Base-by-base conservation (phyloP, 2,329 filamentous ascomycete species). In the Epichloe gansuensis region DNA sequence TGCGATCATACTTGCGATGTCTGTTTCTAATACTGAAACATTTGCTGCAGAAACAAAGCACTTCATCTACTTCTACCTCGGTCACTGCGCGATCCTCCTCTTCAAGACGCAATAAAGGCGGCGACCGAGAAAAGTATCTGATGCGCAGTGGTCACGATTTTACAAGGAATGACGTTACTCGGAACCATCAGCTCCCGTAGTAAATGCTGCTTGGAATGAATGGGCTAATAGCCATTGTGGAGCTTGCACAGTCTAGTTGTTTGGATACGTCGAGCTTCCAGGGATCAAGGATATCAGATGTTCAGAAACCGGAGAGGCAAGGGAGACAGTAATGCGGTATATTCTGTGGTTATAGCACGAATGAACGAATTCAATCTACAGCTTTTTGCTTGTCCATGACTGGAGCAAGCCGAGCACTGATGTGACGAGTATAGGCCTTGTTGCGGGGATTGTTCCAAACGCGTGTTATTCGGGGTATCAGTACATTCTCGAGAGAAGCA, bases 1-100 rank as follows among this genome's bases (percentile, higher is more conserved):
- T 11, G 25, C 12, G 17, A 12, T 42, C 37, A 15, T 39, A 13
- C 21, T 21, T n/a, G 17, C 15, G 8, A 13, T 38, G 9, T 31
- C 28, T 17, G 7, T 13, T 17, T 8, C 4, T 11, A 23, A 37
- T 21, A 35, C 54, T 54, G 6, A 52, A 50, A 17, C 13, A 41
- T 23, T 0, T 37, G 21, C 21, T 39, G 39, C 74, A 96, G 93
- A 97, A 72, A 97, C 93, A 31, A 97, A 97, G 75, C 93, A 98
- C 73, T 98, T 98, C 76, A 96, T 98, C 69, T 98, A 98, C 76
- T 98, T 98, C 76, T 98, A 98, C 75, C 86, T 98, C 55, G 93
- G 93, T 52, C 93, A 97, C 77, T 96, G 90, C 71, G 93, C 93
- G 55, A 97, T 98, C 67, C 80, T 98, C 53, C 83, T 98, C 51